These are phyloP conservation scores for Elaphomyces granulatus DNA, from an alignment of 495 filamentous ascomycete species.

Conservation along the genomic window DNA sequence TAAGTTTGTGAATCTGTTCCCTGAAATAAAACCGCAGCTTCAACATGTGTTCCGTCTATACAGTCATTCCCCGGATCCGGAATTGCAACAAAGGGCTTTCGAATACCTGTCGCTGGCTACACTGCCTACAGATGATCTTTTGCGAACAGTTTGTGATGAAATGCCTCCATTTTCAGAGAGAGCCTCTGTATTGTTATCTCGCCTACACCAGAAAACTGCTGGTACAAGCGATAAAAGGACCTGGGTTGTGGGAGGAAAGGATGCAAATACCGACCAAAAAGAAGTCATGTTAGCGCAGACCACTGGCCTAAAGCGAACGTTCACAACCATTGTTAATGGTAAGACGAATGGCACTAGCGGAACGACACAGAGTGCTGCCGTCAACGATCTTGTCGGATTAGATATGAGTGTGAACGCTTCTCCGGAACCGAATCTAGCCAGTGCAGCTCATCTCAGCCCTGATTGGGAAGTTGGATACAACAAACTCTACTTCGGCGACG, in stretches of 20 bases:
- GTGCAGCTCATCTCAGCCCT: conserved; percentile 80
- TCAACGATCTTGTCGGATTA: conserved; percentile 60
- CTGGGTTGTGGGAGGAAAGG: conserved; percentile 90
- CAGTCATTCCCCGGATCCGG: conserved; percentile 88
- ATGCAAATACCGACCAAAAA: conserved; percentile 67
- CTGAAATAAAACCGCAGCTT: conserved; percentile 94
- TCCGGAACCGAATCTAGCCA: conserved; percentile 68
- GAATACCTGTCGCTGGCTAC: conserved; percentile 86
- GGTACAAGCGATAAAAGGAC: conserved; percentile 86
- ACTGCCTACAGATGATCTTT: conserved; percentile 75
- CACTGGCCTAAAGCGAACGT: conserved; percentile 72
- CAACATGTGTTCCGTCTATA: conserved; percentile 81
- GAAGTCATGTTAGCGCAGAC: conserved; percentile 74
- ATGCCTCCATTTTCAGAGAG: conserved; percentile 98
- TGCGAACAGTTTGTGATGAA: conserved; percentile 94
- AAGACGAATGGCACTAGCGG: conserved; percentile 41
- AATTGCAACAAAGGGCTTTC: conserved; percentile 91
- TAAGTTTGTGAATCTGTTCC: conserved; percentile 97
- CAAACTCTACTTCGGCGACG: conserved; percentile 57
- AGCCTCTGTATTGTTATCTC: conserved; percentile 76
- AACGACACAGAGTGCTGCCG: conserved; percentile 26
- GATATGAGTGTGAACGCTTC: conserved; percentile 55
- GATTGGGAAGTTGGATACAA: conserved; percentile 92
- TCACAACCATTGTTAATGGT: conserved; percentile 44
- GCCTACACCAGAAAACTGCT: conserved; percentile 85